Evolutionary conservation across 345 rosid genomes (phyloP).

Genomic region (Diplotaxis tenuifolia): DNA sequence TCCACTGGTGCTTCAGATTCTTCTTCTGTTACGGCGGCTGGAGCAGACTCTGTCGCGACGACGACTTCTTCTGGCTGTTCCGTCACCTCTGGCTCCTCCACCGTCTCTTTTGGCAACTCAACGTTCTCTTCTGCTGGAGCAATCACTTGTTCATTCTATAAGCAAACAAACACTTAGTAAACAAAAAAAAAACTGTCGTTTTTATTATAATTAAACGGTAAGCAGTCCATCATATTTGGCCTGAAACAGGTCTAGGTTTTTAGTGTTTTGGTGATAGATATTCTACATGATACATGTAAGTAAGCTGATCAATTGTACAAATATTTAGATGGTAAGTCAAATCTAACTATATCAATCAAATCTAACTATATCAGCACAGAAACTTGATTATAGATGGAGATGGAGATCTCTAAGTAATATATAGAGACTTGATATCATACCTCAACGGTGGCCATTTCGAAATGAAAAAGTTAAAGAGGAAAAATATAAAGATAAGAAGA

Average conservation of each 20-base stretch:
- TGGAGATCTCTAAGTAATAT: not conserved
- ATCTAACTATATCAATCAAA: not conserved
- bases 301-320: not conserved
- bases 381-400: not conserved
- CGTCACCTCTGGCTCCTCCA: constrained; percentile 29
- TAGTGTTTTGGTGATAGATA: not conserved
- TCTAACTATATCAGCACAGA: not conserved
- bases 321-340: not conserved
- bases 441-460: constrained; percentile 38
- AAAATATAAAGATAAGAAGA: not conserved
- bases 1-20: constrained; percentile 21
- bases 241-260: not conserved
- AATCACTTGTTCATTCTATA: constrained; percentile 35
- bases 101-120: constrained; percentile 29
- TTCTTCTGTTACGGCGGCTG: constrained; percentile 16
- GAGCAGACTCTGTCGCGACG: constrained; percentile 10
- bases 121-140: constrained; percentile 31
- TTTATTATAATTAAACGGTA: not conserved
- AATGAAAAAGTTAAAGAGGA: not conserved
- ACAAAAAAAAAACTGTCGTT: not conserved
- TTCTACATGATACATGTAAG: not conserved
- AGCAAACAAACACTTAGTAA: not conserved
- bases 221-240: not conserved
- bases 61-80: constrained; percentile 10
- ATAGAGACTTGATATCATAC: not conserved